Evolutionary conservation across 306 rosid genomes (phyloP), one percentile per base, ranked within the genome.

Genomic region (Acacia confusa): DNA sequence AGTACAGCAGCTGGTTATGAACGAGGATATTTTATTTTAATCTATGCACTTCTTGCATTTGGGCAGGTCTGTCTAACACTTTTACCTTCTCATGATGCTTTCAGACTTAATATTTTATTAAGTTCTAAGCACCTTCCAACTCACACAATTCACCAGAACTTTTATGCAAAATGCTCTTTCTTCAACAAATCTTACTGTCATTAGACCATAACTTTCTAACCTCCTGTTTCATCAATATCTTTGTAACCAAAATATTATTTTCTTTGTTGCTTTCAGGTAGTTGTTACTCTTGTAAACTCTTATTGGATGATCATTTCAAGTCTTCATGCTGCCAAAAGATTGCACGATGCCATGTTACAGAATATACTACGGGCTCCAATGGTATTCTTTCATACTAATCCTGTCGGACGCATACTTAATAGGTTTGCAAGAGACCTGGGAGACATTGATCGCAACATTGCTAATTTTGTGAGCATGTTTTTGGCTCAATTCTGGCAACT

Each of bases 381-480:
- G 97, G 40, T 86, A 30, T 94, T 94, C 92, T 94, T 94, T 84
- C 97, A 94, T 86, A 90, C 95, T 48, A 94, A 91, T 86, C 98
- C 97, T 25, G 86, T 87, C 47, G 97, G 98, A 40, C 87, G 98
- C 71, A 90, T 94, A 78, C 90, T 94, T 83, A 94, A 94, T 76
- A 88, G 98, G 84, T 94, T 94, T 79, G 92, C 98, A 4, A 92
- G 82, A 81, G 98, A 94, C 85, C 74, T 83, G 0, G 94, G 94
- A 57, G 98, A 94, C 75, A 89, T 94, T 52, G 98, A 94, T 80
- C 84, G 91, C 61, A 72, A 61, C 76, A 90, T 94, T 63, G 91
- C 95, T 55, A 70, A 22, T 78, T 43, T 77, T 69, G 10, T 87
- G 81, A 90, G 86, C 75, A 28, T 0, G 79, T 94, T 90, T 85